Evolutionary conservation across 2,329 filamentous ascomycete genomes (phyloP).

Genomic region (Fusarium ambrosium): DNA sequence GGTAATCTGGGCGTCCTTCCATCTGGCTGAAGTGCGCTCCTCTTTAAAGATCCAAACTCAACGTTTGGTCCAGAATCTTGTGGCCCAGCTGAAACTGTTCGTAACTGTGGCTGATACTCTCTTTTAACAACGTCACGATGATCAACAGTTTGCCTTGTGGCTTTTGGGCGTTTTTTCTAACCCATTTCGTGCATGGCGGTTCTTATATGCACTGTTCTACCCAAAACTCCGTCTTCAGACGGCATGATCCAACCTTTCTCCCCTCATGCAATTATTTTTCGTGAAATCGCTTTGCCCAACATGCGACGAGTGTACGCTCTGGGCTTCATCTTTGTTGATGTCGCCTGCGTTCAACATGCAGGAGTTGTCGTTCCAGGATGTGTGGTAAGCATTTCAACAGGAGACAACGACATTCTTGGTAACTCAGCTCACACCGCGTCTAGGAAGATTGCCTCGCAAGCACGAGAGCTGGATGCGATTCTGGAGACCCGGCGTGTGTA

Average conservation of each 20-base stretch:
- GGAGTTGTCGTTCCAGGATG: neutral
- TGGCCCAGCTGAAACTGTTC: neutral
- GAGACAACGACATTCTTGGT: neutral
- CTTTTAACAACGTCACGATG: neutral
- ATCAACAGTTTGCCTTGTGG: neutral
- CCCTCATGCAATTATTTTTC: neutral
- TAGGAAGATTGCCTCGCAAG: neutral
- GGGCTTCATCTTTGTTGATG: neutral
- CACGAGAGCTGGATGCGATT: neutral
- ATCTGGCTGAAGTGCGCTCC: neutral
- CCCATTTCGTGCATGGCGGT: neutral
- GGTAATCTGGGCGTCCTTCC: neutral
- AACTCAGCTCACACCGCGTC: neutral
- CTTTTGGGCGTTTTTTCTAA: neutral
- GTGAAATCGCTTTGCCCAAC: neutral
- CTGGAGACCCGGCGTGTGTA: neutral
- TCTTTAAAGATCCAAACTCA: neutral
- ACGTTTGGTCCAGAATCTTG: neutral
- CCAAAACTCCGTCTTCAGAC: neutral
- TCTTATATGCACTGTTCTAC: neutral
- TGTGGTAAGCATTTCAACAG: neutral
- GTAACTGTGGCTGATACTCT: neutral
- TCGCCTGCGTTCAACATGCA: neutral
- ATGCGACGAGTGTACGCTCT: neutral
- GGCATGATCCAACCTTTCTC: neutral